These are phyloP conservation scores for Aspergillus ostianus DNA, from an alignment of 495 filamentous ascomycete species.

Conservation along the genomic window DNA sequence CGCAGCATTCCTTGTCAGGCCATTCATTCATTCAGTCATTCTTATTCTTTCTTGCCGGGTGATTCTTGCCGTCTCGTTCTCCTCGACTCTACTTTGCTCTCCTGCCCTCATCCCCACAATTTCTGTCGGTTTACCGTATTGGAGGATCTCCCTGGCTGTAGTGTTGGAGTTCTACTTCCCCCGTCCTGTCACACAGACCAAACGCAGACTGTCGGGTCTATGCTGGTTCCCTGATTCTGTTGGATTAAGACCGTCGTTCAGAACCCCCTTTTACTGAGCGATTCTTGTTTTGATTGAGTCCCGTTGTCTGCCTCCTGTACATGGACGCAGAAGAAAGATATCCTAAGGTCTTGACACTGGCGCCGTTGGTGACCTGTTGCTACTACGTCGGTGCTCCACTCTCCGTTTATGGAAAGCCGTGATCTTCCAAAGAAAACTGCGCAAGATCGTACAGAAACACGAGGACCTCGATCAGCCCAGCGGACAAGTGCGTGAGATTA, in stretches of 20 bases:
- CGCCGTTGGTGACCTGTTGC: conserved; percentile 5
- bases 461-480: too few species aligned
- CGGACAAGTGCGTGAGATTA: too few species aligned
- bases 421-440: not conserved
- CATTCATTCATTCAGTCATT: not conserved
- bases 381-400: conserved; percentile 10
- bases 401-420: conserved; percentile 14
- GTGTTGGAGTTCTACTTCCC: not conserved
- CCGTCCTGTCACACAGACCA: not conserved
- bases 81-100: not conserved
- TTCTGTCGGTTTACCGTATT: not conserved
- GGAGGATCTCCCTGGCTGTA: too few species aligned
- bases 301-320: not conserved
- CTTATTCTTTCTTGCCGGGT: not conserved
- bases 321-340: not conserved
- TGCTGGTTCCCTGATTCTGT: not conserved
- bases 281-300: not conserved
- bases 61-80: not conserved
- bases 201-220: not conserved
- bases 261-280: not conserved
- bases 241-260: not conserved
- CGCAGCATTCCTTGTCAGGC: conserved; percentile 12
- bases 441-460: not conserved
- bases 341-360: not conserved
- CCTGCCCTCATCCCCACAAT: not conserved